Percentiles rank a stretch among this genome's conserved stretches.
Evolutionary conservation across 2,329 filamentous ascomycete genomes (phyloP).

Genomic region (Tolypocladium endophyticum): DNA sequence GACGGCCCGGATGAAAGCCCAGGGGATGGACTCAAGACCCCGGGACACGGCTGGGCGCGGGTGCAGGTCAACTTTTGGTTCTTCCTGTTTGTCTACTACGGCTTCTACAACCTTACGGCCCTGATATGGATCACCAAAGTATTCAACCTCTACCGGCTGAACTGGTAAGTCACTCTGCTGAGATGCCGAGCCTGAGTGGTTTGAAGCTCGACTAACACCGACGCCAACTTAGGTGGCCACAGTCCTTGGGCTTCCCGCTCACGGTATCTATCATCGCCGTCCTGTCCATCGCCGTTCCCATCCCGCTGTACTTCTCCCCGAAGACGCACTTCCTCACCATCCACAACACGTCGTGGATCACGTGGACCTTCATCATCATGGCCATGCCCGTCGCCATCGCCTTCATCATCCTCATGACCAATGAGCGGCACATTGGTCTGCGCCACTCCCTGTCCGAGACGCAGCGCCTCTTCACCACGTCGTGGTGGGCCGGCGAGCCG

Average conservation of each 20-base stretch:
- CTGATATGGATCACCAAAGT: constrained; percentile 63
- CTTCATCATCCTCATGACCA: constrained; percentile 51
- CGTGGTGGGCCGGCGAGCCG: constrained; percentile 53
- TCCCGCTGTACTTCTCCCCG: constrained; percentile 48
- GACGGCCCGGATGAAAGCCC: constrained; percentile 13
- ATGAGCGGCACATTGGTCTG: constrained; percentile 52
- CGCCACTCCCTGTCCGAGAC: constrained; percentile 54
- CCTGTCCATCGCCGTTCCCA: constrained; percentile 47
- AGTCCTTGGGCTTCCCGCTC: constrained; percentile 52
- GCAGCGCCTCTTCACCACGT: constrained; percentile 55
- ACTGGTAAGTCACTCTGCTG: constrained; percentile 35
- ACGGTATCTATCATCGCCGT: constrained; percentile 52
- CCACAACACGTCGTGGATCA: constrained; percentile 59
- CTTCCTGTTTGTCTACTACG: constrained; percentile 60
- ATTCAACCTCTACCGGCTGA: constrained; percentile 60
- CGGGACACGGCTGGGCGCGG: constrained; percentile 52
- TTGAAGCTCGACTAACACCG: background rate
- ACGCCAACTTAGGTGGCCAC: constrained; percentile 39
- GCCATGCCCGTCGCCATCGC: constrained; percentile 57
- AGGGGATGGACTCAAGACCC: constrained; percentile 25
- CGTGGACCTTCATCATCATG: constrained; percentile 62
- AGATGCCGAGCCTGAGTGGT: background rate
- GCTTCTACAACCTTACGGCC: constrained; percentile 57
- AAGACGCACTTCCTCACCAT: constrained; percentile 41
- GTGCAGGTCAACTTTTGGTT: constrained; percentile 63